These are phyloP conservation scores for Boechera stricta DNA, from an alignment of 345 rosid genomes.

Conservation along the genomic window DNA sequence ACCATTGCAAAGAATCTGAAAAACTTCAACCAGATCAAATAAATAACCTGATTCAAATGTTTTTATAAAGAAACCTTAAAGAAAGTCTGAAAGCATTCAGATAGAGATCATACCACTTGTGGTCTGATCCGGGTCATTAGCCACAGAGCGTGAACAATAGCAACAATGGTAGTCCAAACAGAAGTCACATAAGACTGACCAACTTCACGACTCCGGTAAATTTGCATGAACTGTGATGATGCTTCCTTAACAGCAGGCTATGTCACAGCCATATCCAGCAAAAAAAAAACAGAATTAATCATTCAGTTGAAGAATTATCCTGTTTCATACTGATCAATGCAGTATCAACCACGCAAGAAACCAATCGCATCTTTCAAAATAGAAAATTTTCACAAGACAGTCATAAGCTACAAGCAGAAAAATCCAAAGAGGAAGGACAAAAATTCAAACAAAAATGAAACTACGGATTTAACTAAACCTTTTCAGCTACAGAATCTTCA, in stretches of 20 bases:
- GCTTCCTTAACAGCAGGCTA: slow-evolving; percentile 50
- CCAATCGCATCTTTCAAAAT: background rate
- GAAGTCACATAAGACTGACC: slow-evolving; percentile 93
- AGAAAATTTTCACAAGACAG: too few species aligned
- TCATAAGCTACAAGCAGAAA: slow-evolving; percentile 8
- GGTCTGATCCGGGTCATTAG: slow-evolving; percentile 85
- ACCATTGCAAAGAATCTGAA: slow-evolving; percentile 90
- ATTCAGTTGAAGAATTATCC: background rate
- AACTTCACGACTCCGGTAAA: slow-evolving; percentile 94
- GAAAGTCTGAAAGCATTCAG: slow-evolving; percentile 8
- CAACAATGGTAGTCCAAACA: slow-evolving; percentile 78
- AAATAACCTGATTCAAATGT: slow-evolving; percentile 4
- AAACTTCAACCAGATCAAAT: slow-evolving; percentile 5
- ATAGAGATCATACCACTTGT: slow-evolving; percentile 66
- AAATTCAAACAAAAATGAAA: background rate
- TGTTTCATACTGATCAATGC: slow-evolving; percentile 11
- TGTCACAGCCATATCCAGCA: slow-evolving; percentile 15
- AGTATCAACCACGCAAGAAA: slow-evolving; percentile 24
- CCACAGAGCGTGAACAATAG: slow-evolving; percentile 68
- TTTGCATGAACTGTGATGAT: slow-evolving; percentile 65
- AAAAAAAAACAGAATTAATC: slow-evolving; percentile 14
- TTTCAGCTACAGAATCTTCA: slow-evolving; percentile 60
- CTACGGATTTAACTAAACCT: slow-evolving; percentile 45
- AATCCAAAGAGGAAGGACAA: background rate
- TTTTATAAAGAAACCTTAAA: slow-evolving; percentile 3